These are phyloP conservation scores for Pyronema omphalodes DNA, from an alignment of 495 filamentous ascomycete species.

Conservation along the genomic window DNA sequence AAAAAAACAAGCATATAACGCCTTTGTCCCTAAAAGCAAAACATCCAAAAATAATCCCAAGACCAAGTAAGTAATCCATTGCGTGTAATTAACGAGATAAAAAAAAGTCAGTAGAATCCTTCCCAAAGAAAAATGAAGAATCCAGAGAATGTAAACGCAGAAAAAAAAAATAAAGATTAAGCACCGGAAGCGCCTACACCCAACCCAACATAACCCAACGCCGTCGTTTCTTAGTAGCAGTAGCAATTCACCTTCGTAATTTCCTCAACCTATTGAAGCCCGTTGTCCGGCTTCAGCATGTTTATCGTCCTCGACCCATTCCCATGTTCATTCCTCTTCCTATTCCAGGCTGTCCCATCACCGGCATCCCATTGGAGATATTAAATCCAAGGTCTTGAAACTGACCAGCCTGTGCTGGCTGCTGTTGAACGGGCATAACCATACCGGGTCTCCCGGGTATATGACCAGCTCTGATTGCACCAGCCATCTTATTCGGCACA, in stretches of 20 bases:
- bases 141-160: too few species aligned
- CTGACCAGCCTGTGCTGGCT: not conserved
- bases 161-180: too few species aligned
- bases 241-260: not conserved
- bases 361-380: not conserved
- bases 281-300: not conserved
- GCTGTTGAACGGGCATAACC: not conserved
- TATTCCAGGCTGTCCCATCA: not conserved
- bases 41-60: not conserved
- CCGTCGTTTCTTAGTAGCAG: not conserved
- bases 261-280: not conserved
- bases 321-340: not conserved
- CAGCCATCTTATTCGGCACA: constrained; percentile 12
- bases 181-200: not conserved
- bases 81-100: too few species aligned
- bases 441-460: not conserved
- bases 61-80: too few species aligned
- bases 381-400: constrained; percentile 1
- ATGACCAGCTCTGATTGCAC: constrained; percentile 6
- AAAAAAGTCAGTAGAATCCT: too few species aligned
- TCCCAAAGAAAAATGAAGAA: too few species aligned
- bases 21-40: constrained; percentile 2
- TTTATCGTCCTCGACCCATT: not conserved
- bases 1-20: constrained; percentile 13
- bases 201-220: not conserved